These are phyloP conservation scores for Termitomyces sp. DNA, from an alignment of 768 basidiomycete genomes.

Conservation along the genomic window DNA sequence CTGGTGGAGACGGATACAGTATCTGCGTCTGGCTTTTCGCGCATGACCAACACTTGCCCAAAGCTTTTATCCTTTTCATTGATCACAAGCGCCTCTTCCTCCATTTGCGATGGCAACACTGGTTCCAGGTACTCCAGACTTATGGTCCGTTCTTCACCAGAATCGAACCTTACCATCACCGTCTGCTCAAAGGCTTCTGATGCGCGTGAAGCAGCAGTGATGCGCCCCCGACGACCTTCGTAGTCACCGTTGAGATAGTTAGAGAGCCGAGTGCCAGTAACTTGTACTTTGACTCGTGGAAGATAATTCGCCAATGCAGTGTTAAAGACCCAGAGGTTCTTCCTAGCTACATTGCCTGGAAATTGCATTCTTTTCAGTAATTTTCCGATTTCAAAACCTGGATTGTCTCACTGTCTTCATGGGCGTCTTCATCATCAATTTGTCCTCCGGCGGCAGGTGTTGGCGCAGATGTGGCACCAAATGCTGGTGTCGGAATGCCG, in stretches of 20 bases:
- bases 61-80: constrained; percentile 15
- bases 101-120: constrained; percentile 31
- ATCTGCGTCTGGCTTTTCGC: constrained; percentile 30
- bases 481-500: constrained; percentile 4
- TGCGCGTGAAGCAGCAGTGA: constrained; percentile 22
- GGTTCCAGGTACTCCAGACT: constrained; percentile 39
- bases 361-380: background rate
- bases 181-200: constrained; percentile 21
- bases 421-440: constrained; percentile 2
- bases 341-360: background rate
- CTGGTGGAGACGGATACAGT: constrained; percentile 34
- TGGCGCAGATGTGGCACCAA: constrained; percentile 6
- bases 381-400: background rate
- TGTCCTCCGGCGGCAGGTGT: constrained; percentile 11
- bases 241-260: constrained; percentile 25
- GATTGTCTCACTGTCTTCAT: background rate
- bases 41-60: constrained; percentile 38
- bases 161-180: constrained; percentile 23
- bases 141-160: constrained; percentile 29
- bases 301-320: constrained; percentile 14
- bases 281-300: constrained; percentile 13
- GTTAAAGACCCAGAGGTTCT: constrained; percentile 20
- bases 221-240: constrained; percentile 24
- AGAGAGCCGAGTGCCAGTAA: constrained; percentile 11
- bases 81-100: constrained; percentile 44